Conservation (phyloP, 2,329 filamentous ascomycete species). For the Aspergillus calidoustus region DNA sequence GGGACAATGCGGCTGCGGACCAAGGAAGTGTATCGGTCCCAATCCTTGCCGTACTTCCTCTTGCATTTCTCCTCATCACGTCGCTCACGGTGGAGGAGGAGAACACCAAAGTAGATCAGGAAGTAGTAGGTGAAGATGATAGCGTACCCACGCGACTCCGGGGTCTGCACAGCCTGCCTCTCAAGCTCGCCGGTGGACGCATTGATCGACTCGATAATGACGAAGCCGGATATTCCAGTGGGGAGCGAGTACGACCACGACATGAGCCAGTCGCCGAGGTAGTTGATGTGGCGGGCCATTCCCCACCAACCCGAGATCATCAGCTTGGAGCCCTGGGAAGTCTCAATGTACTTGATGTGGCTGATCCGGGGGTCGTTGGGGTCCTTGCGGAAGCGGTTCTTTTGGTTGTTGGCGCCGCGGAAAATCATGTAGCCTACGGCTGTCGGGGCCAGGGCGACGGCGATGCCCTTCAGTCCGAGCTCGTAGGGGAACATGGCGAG, state of each 20-base stretch:
- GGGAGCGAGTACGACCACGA: conserved; percentile 88
- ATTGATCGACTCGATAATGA: conserved; percentile 60
- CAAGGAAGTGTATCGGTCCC: conserved; percentile 83
- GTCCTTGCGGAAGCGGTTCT: conserved; percentile 90
- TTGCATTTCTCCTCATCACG: conserved; percentile 91
- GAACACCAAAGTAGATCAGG: conserved; percentile 84
- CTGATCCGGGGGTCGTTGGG: conserved; percentile 77
- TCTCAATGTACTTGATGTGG: conserved; percentile 85
- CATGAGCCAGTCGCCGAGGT: conserved; percentile 93
- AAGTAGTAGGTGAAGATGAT: conserved; percentile 95
- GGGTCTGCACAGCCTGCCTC: conserved; percentile 73
- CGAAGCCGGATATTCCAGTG: conserved; percentile 81
- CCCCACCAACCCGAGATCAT: conserved; percentile 94
- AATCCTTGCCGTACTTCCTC: conserved; percentile 90
- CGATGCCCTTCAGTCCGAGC: conserved; percentile 71
- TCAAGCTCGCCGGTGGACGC: conserved; percentile 64
- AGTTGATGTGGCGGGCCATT: conserved; percentile 89
- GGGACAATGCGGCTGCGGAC: conserved; percentile 85
- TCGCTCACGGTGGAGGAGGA: conserved; percentile 83
- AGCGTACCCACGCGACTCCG: conserved; percentile 77
- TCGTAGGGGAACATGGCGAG: conserved; percentile 78
- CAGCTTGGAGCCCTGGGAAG: conserved; percentile 77
- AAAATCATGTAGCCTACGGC: conserved; percentile 84
- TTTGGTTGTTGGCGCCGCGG: conserved; percentile 90
- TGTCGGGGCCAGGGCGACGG: conserved; percentile 69